Percentiles rank a stretch among this genome's conserved stretches.
Conservation (phyloP, 805 yeast genomes). For the Clavispora phyllophila region DNA sequence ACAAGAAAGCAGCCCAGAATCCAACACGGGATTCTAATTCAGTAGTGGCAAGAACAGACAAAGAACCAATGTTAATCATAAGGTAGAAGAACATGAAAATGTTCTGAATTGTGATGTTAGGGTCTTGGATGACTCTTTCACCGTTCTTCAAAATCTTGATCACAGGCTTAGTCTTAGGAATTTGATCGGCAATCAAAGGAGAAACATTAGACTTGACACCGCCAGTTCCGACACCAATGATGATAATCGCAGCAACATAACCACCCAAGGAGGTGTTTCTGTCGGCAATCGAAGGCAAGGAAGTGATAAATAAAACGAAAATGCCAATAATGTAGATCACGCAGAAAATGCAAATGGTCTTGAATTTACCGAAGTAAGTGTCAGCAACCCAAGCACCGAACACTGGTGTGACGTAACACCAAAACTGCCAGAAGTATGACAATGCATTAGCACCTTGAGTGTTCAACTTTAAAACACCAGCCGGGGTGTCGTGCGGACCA, state of each 20-base stretch:
- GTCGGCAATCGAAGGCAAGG: slow-evolving; percentile 54
- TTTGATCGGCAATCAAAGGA: slow-evolving; percentile 59
- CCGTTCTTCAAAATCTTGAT: slow-evolving; percentile 36
- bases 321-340: slow-evolving; percentile 58
- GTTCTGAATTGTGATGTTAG: slow-evolving; percentile 64
- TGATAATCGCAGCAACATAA: slow-evolving; percentile 47
- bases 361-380: slow-evolving; percentile 66
- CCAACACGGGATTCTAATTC: slow-evolving; percentile 63
- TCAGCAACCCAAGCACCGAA: slow-evolving; percentile 75
- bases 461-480: slow-evolving; percentile 58
- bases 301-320: slow-evolving; percentile 61
- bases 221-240: slow-evolving; percentile 75
- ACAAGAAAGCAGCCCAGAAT: slow-evolving; percentile 68
- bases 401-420: slow-evolving; percentile 79
- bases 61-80: slow-evolving; percentile 71
- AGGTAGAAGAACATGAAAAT: slow-evolving; percentile 73
- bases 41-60: slow-evolving; percentile 73
- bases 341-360: slow-evolving; percentile 59
- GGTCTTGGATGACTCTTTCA: slow-evolving; percentile 47
- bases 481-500: slow-evolving; percentile 31
- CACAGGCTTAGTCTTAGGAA: slow-evolving; percentile 36
- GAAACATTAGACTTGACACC: slow-evolving; percentile 76
- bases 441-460: slow-evolving; percentile 65
- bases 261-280: slow-evolving; percentile 59
- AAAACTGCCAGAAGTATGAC: slow-evolving; percentile 71